Evolutionary conservation across 2,329 filamentous ascomycete genomes (phyloP).

Genomic region (Leptographium procerum): DNA sequence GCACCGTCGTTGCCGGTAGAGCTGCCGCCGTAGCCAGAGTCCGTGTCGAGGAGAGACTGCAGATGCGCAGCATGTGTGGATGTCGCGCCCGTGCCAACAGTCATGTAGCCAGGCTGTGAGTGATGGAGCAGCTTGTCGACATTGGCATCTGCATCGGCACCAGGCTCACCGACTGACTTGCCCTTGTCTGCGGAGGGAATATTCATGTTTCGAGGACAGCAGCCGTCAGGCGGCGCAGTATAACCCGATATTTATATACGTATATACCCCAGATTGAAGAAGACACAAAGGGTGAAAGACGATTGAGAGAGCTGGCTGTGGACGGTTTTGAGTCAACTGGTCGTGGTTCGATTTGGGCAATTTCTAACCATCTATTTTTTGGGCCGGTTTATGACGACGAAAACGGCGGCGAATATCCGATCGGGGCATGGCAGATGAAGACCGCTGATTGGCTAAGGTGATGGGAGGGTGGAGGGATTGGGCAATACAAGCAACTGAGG

Average conservation of each 20-base stretch:
- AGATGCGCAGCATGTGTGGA: conserved; percentile 73
- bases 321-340: not conserved
- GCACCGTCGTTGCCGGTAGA: conserved; percentile 47
- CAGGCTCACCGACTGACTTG: conserved; percentile 23
- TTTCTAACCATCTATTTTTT: not conserved
- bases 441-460: not conserved
- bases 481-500: not conserved
- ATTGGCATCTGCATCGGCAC: conserved; percentile 18
- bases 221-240: not conserved
- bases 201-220: conserved; percentile 34
- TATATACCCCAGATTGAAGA: not conserved
- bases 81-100: conserved; percentile 70
- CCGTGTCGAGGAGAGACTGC: conserved; percentile 69
- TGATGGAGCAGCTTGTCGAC: not conserved
- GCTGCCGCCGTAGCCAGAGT: conserved; percentile 88
- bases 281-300: not conserved
- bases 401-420: not conserved
- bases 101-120: conserved; percentile 53
- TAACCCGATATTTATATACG: no score
- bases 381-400: not conserved
- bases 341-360: not conserved
- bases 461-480: not conserved
- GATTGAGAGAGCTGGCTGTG: not conserved
- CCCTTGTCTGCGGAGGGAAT: conserved; percentile 49
- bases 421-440: not conserved